Evolutionary conservation across 148 eudicot genomes (phyloP).

Genomic region (Diospyros kaki): DNA sequence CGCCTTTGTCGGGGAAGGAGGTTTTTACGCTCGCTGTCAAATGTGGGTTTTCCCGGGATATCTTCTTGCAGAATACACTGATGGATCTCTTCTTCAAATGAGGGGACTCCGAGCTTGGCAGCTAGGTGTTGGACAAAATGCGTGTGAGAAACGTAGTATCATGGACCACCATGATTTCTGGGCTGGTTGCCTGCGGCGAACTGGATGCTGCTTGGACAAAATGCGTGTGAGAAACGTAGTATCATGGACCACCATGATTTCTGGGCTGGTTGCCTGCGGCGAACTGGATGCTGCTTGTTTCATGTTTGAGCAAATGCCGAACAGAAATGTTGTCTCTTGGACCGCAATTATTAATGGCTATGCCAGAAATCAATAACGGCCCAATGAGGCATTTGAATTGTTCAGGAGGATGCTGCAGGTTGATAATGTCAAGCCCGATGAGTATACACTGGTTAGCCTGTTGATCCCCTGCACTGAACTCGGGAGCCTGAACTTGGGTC

Average conservation of each 20-base stretch:
- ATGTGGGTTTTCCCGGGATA: slow-evolving; percentile 39
- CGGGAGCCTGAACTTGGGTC: slow-evolving; percentile 51
- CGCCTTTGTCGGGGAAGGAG: slow-evolving; percentile 41
- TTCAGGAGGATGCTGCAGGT: slow-evolving; percentile 40
- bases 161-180: slow-evolving; percentile 61
- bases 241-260: slow-evolving; percentile 61
- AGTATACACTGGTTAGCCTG: slow-evolving; percentile 54
- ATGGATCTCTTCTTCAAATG: slow-evolving; percentile 57
- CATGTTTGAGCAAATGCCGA: slow-evolving; percentile 58
- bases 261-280: slow-evolving; percentile 45
- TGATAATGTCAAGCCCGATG: slow-evolving; percentile 50
- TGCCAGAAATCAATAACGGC: slow-evolving; percentile 31
- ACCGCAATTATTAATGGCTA: slow-evolving; percentile 56
- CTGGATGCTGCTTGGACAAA: slow-evolving; percentile 45
- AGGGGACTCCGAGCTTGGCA: slow-evolving; percentile 34
- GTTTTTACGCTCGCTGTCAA: slow-evolving; percentile 49
- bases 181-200: slow-evolving; percentile 40
- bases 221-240: slow-evolving; percentile 63
- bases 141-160: slow-evolving; percentile 53
- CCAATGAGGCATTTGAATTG: slow-evolving; percentile 47
- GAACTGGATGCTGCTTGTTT: slow-evolving; percentile 50
- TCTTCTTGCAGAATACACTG: slow-evolving; percentile 46
- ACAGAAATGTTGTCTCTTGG: slow-evolving; percentile 66
- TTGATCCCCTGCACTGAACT: slow-evolving; percentile 49
- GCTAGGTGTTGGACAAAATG: slow-evolving; percentile 60